Evolutionary conservation across 108 stramenopile genomes (phyloP).

Genomic region (Cyclotella cryptica): DNA sequence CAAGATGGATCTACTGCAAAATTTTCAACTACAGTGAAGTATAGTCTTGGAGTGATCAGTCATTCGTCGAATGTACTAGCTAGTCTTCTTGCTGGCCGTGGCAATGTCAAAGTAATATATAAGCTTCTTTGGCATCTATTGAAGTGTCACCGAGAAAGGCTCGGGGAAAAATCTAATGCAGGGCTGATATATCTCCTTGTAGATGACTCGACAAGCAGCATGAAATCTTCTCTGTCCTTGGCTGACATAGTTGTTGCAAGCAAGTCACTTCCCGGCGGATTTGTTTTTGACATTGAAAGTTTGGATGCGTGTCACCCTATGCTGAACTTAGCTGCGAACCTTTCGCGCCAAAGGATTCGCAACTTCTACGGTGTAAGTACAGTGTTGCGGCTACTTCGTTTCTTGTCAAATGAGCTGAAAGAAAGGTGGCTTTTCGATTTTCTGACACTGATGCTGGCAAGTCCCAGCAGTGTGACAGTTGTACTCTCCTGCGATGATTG

Average conservation of each 20-base stretch:
- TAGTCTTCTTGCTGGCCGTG: constrained; percentile 45
- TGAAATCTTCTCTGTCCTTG: constrained; percentile 40
- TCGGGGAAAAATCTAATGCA: constrained; percentile 56
- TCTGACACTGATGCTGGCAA: constrained; percentile 50
- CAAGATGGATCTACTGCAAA: constrained; percentile 27
- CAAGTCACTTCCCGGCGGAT: constrained; percentile 33
- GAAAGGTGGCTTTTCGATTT: constrained; percentile 77
- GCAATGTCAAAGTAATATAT: constrained; percentile 69
- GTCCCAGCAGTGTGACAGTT: constrained; percentile 41
- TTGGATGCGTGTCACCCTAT: constrained; percentile 23
- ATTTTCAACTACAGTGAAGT: constrained; percentile 45
- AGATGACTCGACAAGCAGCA: constrained; percentile 36
- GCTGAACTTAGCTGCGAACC: constrained; percentile 7
- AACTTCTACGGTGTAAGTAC: constrained; percentile 59
- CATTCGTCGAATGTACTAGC: constrained; percentile 55
- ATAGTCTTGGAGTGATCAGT: constrained; percentile 55
- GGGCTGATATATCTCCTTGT: constrained; percentile 68
- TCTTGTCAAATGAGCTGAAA: constrained; percentile 60
- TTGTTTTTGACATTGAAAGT: constrained; percentile 25
- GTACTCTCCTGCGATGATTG: constrained; percentile 69
- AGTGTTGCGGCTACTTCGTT: constrained; percentile 76
- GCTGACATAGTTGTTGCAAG: constrained; percentile 50
- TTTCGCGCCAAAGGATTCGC: constrained; percentile 43
- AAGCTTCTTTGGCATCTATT: constrained; percentile 84
- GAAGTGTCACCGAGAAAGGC: constrained; percentile 69